Evolutionary conservation across 768 basidiomycete species (phyloP).

Genomic region (Russula lepida): DNA sequence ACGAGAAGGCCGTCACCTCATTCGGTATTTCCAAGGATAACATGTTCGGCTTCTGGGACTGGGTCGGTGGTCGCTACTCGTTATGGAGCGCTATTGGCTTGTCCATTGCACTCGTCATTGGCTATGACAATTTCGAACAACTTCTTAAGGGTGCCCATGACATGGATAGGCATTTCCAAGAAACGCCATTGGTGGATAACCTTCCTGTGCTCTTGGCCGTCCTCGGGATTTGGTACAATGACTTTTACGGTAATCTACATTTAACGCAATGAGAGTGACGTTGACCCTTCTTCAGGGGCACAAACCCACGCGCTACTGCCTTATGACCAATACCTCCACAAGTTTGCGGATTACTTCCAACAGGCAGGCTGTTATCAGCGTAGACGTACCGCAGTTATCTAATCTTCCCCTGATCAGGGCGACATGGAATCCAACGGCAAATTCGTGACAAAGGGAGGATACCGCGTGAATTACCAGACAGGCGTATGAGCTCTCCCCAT

Average conservation of each 20-base stretch:
- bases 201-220: conserved; percentile 86
- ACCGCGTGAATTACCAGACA: conserved; percentile 92
- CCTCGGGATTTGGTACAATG: conserved; percentile 97
- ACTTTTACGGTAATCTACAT: conserved; percentile 66
- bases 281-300: conserved; percentile 43
- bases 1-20: conserved; percentile 83
- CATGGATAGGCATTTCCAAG: conserved; percentile 96
- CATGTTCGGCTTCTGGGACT: conserved; percentile 99
- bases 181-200: conserved; percentile 80
- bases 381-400: neutral
- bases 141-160: conserved; percentile 89
- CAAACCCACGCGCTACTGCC: conserved; percentile 95
- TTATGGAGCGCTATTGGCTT: conserved; percentile 98
- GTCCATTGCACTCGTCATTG: conserved; percentile 87
- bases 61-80: conserved; percentile 98
- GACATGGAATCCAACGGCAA: conserved; percentile 99
- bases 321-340: conserved; percentile 98
- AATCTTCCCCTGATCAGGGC: conserved; percentile 37
- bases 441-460: conserved; percentile 87
- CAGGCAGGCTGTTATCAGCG: conserved; percentile 38
- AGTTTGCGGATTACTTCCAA: conserved; percentile 99
- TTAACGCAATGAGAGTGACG: neutral
- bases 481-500: conserved; percentile 49
- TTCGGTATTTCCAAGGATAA: conserved; percentile 89
- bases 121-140: conserved; percentile 88